Base-by-base conservation (phyloP, 1,284 basidiomycete species). In the Ustilago loliicola region DNA sequence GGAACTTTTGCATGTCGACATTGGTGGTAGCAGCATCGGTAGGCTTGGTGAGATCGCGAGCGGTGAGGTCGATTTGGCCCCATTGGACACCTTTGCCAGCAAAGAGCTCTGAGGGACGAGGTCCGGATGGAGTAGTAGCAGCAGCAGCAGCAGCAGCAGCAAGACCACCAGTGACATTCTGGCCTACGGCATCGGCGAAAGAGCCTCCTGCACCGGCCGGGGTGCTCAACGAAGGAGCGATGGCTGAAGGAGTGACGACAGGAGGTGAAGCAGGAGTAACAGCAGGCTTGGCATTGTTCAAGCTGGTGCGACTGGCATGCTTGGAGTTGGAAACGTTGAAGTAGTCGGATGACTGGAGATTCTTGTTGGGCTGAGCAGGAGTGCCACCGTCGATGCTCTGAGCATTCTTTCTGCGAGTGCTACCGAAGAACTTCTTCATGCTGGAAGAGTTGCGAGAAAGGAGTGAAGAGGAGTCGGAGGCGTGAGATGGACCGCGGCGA, bases 1-100 rank as follows among this genome's bases (percentile, higher is more conserved):
- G 72, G 64, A 80, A 83, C 23, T 74, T 73, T 36, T 83, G 73
- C 63, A 83, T 66, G 42, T 83, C 79, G 38, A 74, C 53, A 30
- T 32, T 65, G 53, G 60, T 51, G 42, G 67, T 25, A 11, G 69
- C 55, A 10, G 61, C 53, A 36, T 70, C 70, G 48, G 60, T 57
- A 27, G 71, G 47, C 25, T 65, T 67, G 66, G 59, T 52, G 57
- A 66, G 45, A 27, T 67, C 56, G 32, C 68, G 65, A 57, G 71
- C 50, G 55, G 76, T 78, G 61, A 83, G 77, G 15, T 75, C 72
- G 56, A 80, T 68, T 52, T 72, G 53, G n/a, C 80, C 66, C 82
- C 82, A 83, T 53, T 79, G 70, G 25, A 83, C 75, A 32, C 80
- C 82, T 53, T 82, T 81, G 42, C 80, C 82, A 15, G 80, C 82